phyloP scores from a whole-genome alignment of 352 stramenopile genomes.

The Globisporangium acanthophoron region DNA sequence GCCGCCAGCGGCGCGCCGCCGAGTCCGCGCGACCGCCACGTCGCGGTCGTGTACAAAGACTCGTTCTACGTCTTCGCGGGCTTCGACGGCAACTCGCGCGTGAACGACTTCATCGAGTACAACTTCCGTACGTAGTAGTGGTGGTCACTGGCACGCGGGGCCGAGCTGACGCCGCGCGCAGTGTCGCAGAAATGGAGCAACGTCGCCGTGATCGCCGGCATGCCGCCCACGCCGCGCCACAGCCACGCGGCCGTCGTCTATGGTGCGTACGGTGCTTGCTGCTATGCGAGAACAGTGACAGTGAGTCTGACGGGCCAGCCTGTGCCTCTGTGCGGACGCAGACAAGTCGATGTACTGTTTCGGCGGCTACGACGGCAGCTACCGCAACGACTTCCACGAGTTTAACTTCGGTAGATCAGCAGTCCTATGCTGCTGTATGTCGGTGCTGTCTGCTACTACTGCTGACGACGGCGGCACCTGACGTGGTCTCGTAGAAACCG shows the following conservation, averaged over 20 bases:
- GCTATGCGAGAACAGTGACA: not conserved
- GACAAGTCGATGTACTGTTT: conserved; percentile 89
- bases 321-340: conserved; percentile 8
- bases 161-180: conserved; percentile 10
- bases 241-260: conserved; percentile 93
- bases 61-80: conserved; percentile 94
- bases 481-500: conserved; percentile 30
- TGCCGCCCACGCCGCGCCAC: conserved; percentile 90
- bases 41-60: conserved; percentile 90
- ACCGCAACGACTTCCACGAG: conserved; percentile 95
- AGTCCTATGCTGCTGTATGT: conserved; percentile 1
- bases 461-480: not conserved
- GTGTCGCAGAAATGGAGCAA: conserved; percentile 78
- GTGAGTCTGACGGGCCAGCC: not conserved
- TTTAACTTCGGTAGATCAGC: conserved; percentile 84
- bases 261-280: conserved; percentile 23
- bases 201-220: conserved; percentile 68
- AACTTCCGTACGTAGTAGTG: conserved; percentile 81
- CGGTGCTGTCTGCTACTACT: not conserved
- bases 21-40: conserved; percentile 92
- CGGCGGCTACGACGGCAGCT: conserved; percentile 94
- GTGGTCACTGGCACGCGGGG: no score
- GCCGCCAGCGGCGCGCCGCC: conserved; percentile 61
- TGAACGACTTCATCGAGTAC: conserved; percentile 96
- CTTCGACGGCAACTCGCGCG: conserved; percentile 90